phyloP scores from a whole-genome alignment of 2,329 filamentous ascomycete genomes.

The Nigrospora sphaerica region DNA sequence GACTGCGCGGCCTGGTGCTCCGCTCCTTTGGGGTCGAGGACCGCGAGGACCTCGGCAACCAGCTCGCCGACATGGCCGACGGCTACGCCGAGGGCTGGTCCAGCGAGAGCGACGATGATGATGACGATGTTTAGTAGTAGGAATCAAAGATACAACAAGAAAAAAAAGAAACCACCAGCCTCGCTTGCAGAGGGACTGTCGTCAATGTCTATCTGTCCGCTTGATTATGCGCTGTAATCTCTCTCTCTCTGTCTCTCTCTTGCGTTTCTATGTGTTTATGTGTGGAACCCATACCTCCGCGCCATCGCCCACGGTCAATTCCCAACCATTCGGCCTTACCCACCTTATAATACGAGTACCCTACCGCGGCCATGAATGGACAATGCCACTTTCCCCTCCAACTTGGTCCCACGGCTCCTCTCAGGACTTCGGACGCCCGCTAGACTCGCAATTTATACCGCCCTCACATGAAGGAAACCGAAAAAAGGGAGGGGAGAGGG shows the following conservation, averaged over 20 bases:
- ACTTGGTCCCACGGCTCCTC: no score
- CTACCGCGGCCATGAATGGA: no score
- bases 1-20: constrained; percentile 55
- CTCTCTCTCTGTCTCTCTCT: background rate
- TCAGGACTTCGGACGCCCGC: no score
- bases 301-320: no score
- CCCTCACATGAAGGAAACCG: no score
- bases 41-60: constrained; percentile 74
- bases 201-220: background rate
- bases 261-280: no score
- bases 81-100: constrained; percentile 86
- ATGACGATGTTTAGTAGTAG: constrained; percentile 32
- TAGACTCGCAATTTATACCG: no score
- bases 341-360: no score
- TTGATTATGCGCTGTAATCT: background rate
- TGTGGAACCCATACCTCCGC: no score
- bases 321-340: no score
- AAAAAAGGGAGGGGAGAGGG: no score
- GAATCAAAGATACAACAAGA: background rate
- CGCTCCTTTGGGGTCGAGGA: constrained; percentile 67
- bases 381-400: no score
- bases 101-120: constrained; percentile 65
- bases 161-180: background rate
- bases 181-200: background rate
- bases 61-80: constrained; percentile 74